Evolutionary conservation across 768 basidiomycete species (phyloP), one percentile per base, ranked within the genome.

Genomic region (Lyophyllum semitale): DNA sequence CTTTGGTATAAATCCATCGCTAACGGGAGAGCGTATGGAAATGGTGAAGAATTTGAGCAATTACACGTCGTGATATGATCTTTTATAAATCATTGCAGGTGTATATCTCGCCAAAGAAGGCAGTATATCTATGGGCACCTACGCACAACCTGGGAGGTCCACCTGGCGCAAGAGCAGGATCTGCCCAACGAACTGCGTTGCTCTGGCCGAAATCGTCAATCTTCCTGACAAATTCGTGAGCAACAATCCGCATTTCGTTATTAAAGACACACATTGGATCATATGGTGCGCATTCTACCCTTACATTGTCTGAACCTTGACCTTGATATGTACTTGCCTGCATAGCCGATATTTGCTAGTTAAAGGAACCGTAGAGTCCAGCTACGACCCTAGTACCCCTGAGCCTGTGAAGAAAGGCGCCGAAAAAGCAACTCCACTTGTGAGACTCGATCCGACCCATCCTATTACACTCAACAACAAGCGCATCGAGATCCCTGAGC

Each of bases 101-200:
- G 85, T 89, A 0, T 90, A 89, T 62, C 81, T 88, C 46, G 82
- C 84, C 4, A 84, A 81, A 61, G 84, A 88, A 29, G 84, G 76
- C 4, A 53, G 41, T 1, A 61, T 77, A 1, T 86, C 85, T 0
- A 76, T 81, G 68, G 63, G 71, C 0, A 23, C 42, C 15, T 86
- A 84, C 60, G 75, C 81, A 0, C 32, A 32, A 1, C 51, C 64
- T 56, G 63, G 61, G 25, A 52, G 70, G n/a, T 55, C 67, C 6
- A 59, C 68, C 2, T 88, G 87, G 87, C 67, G 65, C 41, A 83
- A 83, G 60, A 84, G 84, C 58, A 69, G 65, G 30, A 73, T 79
- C 7, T 55, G 64, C 2, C 80, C 84, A 15, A 68, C 67, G 0
- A 74, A 73, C 45, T 84, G 85, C 42, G 76, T 81, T 17, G 84